Conservation (phyloP, 2,329 filamentous ascomycete species). For the Penicillium sclerotigenum region DNA sequence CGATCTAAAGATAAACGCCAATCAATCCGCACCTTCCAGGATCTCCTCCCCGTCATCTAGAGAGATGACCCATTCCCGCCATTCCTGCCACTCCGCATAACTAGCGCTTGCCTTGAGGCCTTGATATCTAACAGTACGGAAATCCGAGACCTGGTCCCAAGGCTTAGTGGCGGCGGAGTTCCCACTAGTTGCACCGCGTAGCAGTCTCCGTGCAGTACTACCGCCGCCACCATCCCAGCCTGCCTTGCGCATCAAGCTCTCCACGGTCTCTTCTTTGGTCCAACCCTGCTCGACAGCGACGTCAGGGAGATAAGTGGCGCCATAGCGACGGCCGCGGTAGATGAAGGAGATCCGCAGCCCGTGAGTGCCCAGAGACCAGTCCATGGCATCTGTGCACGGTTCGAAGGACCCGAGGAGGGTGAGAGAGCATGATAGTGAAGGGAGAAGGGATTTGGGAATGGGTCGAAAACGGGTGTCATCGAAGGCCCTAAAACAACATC, state of each 20-base stretch:
- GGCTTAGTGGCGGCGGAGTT: conserved; percentile 31
- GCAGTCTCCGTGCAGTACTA: conserved; percentile 36
- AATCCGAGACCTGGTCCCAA: conserved; percentile 72
- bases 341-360: conserved; percentile 83
- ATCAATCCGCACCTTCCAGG: conserved; percentile 14
- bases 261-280: conserved; percentile 86
- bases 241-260: conserved; percentile 89
- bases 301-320: conserved; percentile 87
- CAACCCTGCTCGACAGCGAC: conserved; percentile 91
- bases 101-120: conserved; percentile 71
- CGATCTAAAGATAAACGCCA: not conserved
- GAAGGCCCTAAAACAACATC: conserved; percentile 51
- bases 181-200: conserved; percentile 38
- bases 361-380: conserved; percentile 84
- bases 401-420: conserved; percentile 87
- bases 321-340: conserved; percentile 69
- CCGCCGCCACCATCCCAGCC: conserved; percentile 70
- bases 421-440: conserved; percentile 56
- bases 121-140: conserved; percentile 80
- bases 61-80: conserved; percentile 66
- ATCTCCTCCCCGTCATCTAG: conserved; percentile 30
- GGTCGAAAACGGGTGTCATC: conserved; percentile 62
- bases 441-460: conserved; percentile 51
- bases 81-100: conserved; percentile 73
- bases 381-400: conserved; percentile 66